Evolutionary conservation across 768 basidiomycete genomes (phyloP).

Genomic region (Clathrus columnatus): DNA sequence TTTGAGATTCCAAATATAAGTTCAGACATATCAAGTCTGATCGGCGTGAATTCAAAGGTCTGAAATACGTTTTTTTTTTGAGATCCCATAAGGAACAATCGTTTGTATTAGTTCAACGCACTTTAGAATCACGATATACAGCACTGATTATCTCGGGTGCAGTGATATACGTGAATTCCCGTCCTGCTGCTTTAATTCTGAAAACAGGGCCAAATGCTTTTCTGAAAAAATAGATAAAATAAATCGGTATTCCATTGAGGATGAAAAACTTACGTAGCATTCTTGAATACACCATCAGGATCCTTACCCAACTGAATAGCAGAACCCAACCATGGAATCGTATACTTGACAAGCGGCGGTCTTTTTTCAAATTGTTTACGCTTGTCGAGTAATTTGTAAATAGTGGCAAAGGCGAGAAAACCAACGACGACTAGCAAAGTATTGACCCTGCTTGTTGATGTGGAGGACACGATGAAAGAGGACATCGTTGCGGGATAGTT

Average conservation of each 20-base stretch:
- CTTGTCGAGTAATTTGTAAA: background rate
- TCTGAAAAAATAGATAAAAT: constrained; percentile 1
- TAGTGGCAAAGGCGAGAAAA: no score
- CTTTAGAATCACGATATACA: constrained; percentile 16
- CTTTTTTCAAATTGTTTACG: constrained; percentile 14
- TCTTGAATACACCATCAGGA: no score
- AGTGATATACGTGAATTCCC: constrained; percentile 17
- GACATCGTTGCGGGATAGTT: no score
- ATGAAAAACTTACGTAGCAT: no score
- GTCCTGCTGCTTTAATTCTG: constrained; percentile 14
- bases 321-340: constrained; percentile 19
- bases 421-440: no score
- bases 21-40: constrained; percentile 12
- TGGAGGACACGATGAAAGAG: no score
- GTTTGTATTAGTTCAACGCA: background rate
- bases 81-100: background rate
- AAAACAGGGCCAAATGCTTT: constrained; percentile 17
- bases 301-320: background rate
- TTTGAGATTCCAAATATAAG: constrained; percentile 14
- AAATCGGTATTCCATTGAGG: no score
- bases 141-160: constrained; percentile 16
- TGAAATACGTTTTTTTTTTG: background rate
- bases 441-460: no score
- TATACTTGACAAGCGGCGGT: constrained; percentile 14
- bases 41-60: constrained; percentile 13